Conservation (phyloP, 805 yeast species). For the Barnettozyma populi region DNA sequence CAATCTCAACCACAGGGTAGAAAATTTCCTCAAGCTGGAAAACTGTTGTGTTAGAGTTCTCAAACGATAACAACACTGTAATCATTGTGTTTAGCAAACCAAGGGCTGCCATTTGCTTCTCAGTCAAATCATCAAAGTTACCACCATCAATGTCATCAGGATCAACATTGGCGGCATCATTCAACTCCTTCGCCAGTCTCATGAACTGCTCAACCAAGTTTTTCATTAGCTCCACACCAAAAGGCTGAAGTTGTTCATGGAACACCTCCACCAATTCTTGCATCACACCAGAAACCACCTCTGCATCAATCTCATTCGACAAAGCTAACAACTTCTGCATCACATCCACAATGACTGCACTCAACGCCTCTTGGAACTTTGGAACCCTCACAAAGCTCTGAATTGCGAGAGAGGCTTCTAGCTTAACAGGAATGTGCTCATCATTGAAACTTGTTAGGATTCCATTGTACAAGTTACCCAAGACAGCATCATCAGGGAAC, state of each 20-base stretch:
- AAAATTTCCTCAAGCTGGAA: slow-evolving; percentile 59
- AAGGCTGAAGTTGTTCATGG: slow-evolving; percentile 86
- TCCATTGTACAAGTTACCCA: slow-evolving; percentile 40
- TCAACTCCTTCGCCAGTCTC: slow-evolving; percentile 60
- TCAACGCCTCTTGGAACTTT: slow-evolving; percentile 62
- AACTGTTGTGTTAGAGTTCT: slow-evolving; percentile 67
- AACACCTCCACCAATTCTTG: slow-evolving; percentile 92
- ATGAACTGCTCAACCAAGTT: slow-evolving; percentile 71
- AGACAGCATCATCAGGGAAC: slow-evolving; percentile 35
- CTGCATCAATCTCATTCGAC: slow-evolving; percentile 80
- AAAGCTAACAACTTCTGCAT: slow-evolving; percentile 74
- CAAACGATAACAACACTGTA: slow-evolving; percentile 77
- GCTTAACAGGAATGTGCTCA: slow-evolving; percentile 61
- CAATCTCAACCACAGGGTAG: slow-evolving; percentile 62
- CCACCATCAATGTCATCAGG: slow-evolving; percentile 31
- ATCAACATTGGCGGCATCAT: slow-evolving; percentile 50
- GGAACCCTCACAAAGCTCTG: slow-evolving; percentile 69
- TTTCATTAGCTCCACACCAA: slow-evolving; percentile 64
- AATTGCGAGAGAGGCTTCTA: slow-evolving; percentile 80
- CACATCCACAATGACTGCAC: slow-evolving; percentile 66
- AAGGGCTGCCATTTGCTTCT: slow-evolving; percentile 75
- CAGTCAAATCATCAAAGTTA: slow-evolving; percentile 39
- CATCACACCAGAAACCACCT: slow-evolving; percentile 82
- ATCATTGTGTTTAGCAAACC: slow-evolving; percentile 79
- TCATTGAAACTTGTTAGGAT: slow-evolving; percentile 37